These are phyloP conservation scores for Barnettozyma hawaiiensis DNA, from an alignment of 1,139 yeast species.

Conservation along the genomic window DNA sequence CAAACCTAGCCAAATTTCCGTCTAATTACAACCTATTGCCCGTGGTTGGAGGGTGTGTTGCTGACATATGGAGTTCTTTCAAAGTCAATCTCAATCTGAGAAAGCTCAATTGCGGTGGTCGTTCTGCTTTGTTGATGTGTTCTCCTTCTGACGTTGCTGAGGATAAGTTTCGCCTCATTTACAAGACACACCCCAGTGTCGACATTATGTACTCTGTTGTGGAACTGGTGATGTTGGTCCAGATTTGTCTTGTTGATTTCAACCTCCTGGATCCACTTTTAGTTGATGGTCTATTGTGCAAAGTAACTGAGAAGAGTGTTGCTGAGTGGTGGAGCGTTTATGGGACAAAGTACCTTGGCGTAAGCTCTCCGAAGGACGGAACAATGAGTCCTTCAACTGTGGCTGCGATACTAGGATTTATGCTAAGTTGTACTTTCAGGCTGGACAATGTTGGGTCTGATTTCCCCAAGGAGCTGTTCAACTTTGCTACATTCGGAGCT, in stretches of 20 bases:
- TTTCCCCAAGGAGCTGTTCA: constrained; percentile 84
- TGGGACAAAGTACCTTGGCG: constrained; percentile 55
- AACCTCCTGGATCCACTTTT: constrained; percentile 60
- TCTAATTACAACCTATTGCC: constrained; percentile 68
- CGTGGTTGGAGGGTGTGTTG: constrained; percentile 52
- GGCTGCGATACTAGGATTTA: constrained; percentile 55
- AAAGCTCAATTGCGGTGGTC: constrained; percentile 76
- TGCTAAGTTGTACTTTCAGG: constrained; percentile 61
- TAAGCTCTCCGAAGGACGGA: constrained; percentile 39
- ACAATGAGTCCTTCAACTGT: constrained; percentile 50
- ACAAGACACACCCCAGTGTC: constrained; percentile 46
- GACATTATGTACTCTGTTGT: constrained; percentile 52
- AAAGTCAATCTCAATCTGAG: constrained; percentile 71
- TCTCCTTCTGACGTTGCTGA: constrained; percentile 72
- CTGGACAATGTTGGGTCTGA: constrained; percentile 69
- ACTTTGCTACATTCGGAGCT: constrained; percentile 57
- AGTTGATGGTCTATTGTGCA: constrained; percentile 83
- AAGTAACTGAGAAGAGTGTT: constrained; percentile 67
- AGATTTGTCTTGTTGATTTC: constrained; percentile 72
- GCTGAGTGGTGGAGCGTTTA: constrained; percentile 77
- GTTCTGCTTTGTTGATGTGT: constrained; percentile 67
- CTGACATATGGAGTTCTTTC: constrained; percentile 48
- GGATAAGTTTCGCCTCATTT: constrained; percentile 77
- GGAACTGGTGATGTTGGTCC: constrained; percentile 70
- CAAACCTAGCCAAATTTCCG: constrained; percentile 76